Base-by-base conservation (phyloP, 257 asterid genomes). In the Solanum ossicruentum region DNA sequence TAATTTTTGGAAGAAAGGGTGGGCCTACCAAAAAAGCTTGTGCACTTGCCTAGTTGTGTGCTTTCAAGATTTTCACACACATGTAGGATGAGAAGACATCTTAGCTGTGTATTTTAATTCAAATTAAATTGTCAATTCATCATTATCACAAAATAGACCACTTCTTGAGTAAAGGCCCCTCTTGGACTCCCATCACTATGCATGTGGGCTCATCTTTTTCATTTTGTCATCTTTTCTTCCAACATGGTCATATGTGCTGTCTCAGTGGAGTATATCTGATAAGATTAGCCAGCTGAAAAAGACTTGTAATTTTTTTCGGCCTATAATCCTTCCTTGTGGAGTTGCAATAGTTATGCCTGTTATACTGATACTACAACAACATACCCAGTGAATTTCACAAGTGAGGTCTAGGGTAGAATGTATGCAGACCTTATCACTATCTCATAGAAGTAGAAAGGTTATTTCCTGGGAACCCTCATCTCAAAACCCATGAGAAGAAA, bases 231-330 rank as follows among this genome's bases (percentile, higher is more conserved):
- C 85, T 85, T 85, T 73, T 88, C 89, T 23, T 75, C 90, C 92
- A 89, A 89, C 97, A 94, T 89, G 80, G 66, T 66, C 89, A 87
- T 84, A 41, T 88, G 89, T 92, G 93, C 26, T 92, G 93, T 92
- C 91, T 92, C 89, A 85, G 85, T 89, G 93, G 93, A 88, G 81
- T 83, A 77, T 83, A 82, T 82, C 88, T 89, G 87, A 87, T 89
- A 91, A 90, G 92, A 90, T 93, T 90, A 90, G 89, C 88, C 91
- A 88, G 63, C 83, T 83, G 92, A 91, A 90, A 91, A 54, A 52
- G 87, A 85, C 93, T 83, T 84, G 70, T 81, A 75, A 86, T 80
- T 72, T 80, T 32, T 84, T 72, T 56, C 47, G 55, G 83, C 51
- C 43, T 75, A 23, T 49, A n/a, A 57, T 84, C 85, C 86, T 82